These are phyloP conservation scores for Ogataea zsoltii DNA, from an alignment of 805 yeast species.

Conservation along the genomic window DNA sequence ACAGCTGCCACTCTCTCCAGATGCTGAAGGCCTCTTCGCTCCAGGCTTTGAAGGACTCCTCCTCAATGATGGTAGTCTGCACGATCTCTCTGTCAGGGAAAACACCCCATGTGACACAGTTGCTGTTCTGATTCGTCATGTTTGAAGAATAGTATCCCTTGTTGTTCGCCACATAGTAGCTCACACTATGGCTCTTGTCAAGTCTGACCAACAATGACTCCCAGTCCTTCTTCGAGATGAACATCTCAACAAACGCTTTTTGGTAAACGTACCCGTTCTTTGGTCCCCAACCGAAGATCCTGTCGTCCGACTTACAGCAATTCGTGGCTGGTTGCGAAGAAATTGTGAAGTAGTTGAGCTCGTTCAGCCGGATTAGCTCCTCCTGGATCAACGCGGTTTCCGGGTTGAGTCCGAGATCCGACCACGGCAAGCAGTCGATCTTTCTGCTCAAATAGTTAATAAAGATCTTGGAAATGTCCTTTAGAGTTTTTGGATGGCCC, in stretches of 20 bases:
- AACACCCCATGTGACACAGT: slow-evolving; percentile 97
- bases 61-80: slow-evolving; percentile 90
- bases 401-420: slow-evolving; percentile 78
- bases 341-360: slow-evolving; percentile 75
- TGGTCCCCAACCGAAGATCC: slow-evolving; percentile 98
- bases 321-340: slow-evolving; percentile 97
- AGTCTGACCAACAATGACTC: slow-evolving; percentile 54
- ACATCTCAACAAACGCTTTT: slow-evolving; percentile 90
- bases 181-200: slow-evolving; percentile 49
- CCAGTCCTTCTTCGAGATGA: slow-evolving; percentile 77
- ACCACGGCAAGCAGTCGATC: slow-evolving; percentile 86
- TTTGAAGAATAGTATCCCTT: slow-evolving; percentile 61
- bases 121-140: slow-evolving; percentile 53
- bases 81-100: slow-evolving; percentile 88
- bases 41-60: slow-evolving; percentile 94
- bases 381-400: slow-evolving; percentile 94
- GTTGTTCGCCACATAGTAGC: slow-evolving; percentile 75
- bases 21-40: slow-evolving; percentile 90
- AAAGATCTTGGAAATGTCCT: slow-evolving; percentile 68
- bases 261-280: slow-evolving; percentile 84
- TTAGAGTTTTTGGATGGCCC: slow-evolving; percentile 68
- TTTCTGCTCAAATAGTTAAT: slow-evolving; percentile 72
- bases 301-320: slow-evolving; percentile 75
- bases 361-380: slow-evolving; percentile 77
- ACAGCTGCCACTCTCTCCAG: slow-evolving; percentile 88